A percentile compares a stretch with the other conserved stretches of the same genome.
Evolutionary conservation across 192 early-diverging fungal species (phyloP).

Genomic region (Gonapodya prolifera): DNA sequence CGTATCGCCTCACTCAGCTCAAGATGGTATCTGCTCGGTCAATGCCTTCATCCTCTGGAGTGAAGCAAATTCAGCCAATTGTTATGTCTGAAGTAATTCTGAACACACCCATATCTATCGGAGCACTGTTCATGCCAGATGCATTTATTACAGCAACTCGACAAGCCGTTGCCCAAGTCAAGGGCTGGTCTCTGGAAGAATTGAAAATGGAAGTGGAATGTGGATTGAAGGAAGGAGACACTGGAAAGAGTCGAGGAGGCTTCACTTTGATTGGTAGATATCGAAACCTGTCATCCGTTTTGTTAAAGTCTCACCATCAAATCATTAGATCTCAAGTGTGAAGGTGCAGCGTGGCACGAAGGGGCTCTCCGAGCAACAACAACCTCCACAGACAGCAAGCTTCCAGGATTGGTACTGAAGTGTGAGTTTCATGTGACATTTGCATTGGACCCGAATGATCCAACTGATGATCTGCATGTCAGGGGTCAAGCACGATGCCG

Average conservation of each 20-base stretch:
- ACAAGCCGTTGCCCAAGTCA: constrained; percentile 63
- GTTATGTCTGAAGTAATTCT: constrained; percentile 14
- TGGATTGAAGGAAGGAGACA: constrained; percentile 8
- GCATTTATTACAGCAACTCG: constrained; percentile 85
- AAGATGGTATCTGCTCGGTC: constrained; percentile 15
- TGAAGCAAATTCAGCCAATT: background rate
- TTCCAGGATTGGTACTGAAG: background rate
- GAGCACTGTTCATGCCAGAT: constrained; percentile 77
- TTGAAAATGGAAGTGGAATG: constrained; percentile 31
- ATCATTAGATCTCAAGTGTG: background rate
- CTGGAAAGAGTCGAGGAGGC: background rate
- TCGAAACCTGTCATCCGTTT: constrained; percentile 12
- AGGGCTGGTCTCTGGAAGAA: constrained; percentile 72
- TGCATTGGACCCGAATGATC: no score
- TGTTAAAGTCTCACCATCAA: constrained; percentile 10
- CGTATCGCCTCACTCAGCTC: constrained; percentile 52
- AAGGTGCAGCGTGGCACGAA: constrained; percentile 1
- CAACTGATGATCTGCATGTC: background rate
- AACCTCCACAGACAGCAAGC: background rate
- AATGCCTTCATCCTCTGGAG: background rate
- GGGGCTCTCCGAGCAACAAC: background rate
- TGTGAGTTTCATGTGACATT: background rate
- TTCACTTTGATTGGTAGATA: constrained; percentile 21
- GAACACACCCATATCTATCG: constrained; percentile 57
- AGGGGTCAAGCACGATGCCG: background rate